These are phyloP conservation scores for Colletotrichum theobromicola DNA, from an alignment of 2,329 filamentous ascomycete genomes.

Conservation along the genomic window DNA sequence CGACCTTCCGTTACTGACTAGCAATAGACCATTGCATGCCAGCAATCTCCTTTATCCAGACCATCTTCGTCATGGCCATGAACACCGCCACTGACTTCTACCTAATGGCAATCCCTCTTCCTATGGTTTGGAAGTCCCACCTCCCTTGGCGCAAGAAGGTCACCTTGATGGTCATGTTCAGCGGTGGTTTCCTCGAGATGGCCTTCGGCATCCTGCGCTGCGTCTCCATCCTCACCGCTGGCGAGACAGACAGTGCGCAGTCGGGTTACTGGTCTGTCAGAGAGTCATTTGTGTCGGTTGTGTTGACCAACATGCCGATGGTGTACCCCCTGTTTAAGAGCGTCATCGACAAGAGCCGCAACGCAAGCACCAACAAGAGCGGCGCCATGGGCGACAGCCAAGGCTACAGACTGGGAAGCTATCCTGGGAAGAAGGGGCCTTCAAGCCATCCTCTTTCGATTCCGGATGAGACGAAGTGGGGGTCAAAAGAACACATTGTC, in stretches of 20 bases:
- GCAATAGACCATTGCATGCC: not conserved
- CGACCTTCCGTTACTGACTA: not conserved
- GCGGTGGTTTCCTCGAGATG: conserved; percentile 16
- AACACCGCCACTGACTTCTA: conserved; percentile 11
- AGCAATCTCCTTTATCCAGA: not conserved
- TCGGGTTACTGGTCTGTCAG: conserved; percentile 43
- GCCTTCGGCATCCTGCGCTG: conserved; percentile 12
- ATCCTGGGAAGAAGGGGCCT: not conserved
- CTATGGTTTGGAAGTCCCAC: conserved; percentile 12
- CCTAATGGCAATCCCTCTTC: conserved; percentile 6
- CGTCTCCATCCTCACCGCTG: conserved; percentile 20
- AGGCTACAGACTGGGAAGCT: conserved; percentile 8
- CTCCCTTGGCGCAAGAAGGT: conserved; percentile 13
- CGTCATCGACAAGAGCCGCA: conserved; percentile 26
- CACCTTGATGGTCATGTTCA: conserved; percentile 14
- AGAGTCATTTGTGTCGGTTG: conserved; percentile 44
- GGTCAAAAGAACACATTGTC: conserved; percentile 7
- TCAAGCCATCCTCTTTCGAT: not conserved
- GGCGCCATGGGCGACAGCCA: not conserved
- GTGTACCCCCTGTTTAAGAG: conserved; percentile 37
- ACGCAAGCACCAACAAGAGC: not conserved
- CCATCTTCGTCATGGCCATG: conserved; percentile 13
- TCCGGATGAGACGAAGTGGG: not conserved
- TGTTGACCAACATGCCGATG: conserved; percentile 44
- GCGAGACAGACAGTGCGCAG: conserved; percentile 33